Evolutionary conservation across 2,329 filamentous ascomycete genomes (phyloP), one percentile per base, ranked within the genome.

Genomic region (Davidsoniella virescens): DNA sequence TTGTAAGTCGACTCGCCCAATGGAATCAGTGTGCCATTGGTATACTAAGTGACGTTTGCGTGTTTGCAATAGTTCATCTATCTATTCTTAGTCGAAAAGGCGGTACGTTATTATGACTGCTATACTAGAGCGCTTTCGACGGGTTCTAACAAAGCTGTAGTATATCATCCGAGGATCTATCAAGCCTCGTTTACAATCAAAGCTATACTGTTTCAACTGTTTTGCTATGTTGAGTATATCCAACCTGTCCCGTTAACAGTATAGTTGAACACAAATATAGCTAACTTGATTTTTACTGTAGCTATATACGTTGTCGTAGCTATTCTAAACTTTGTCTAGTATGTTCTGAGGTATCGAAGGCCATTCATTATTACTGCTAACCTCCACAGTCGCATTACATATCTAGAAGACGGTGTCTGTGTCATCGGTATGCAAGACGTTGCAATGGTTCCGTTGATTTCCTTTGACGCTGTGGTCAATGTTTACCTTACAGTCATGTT

Each of bases 401-500:
- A 68, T 50, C 70, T 79, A 48, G 64, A 73, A 2, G 59, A 74
- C 9, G 72, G 71, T 2, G 62, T 70, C 41, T 82, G 78, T 56
- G 70, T 76, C 51, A 80, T 82, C 50, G 78, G 78, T 16, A 76
- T 81, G 70, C 62, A 73, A 56, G 71, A 65, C 47, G 61, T 69
- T 4, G 71, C 73, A 4, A 74, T 81, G 67, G 70, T 80, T 25
- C 75, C 77, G 0, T 66, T 82, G 9, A 76, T 82, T 42, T 64
- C 65, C 0, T 78, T 80, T 54, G 78, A 82, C 55, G 63, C 76
- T 10, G 55, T 78, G 1, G 70, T 78, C 50, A 81, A 81, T 56
- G 70, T 78, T 17, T 81, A 80, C 55, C 64, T 82, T 1, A 82
- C 76, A 1, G 65, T 71, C 3, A 64, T 81, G n/a, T 81, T 82